These are phyloP conservation scores for Helotiales sp. DNA, from an alignment of 2,329 filamentous ascomycete genomes.

Conservation along the genomic window DNA sequence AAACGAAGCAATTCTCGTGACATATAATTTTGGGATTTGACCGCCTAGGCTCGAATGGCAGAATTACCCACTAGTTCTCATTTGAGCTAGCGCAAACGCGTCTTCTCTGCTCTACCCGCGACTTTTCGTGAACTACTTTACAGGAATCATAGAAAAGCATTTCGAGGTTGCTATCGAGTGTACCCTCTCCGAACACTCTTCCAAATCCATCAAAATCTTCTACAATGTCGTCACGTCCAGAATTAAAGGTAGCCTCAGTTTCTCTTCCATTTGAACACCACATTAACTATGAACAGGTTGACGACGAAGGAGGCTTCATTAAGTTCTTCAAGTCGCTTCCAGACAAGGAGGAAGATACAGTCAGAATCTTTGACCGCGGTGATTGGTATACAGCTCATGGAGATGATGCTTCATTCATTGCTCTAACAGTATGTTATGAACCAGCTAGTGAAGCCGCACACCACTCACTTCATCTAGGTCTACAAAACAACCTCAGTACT, in stretches of 20 bases:
- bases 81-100: constrained; percentile 17
- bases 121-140: constrained; percentile 13
- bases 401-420: constrained; percentile 81
- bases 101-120: constrained; percentile 3
- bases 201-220: neutral
- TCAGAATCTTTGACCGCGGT: constrained; percentile 89
- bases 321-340: constrained; percentile 91
- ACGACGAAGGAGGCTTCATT: constrained; percentile 97
- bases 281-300: constrained; percentile 59
- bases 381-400: constrained; percentile 97
- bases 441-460: neutral
- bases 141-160: neutral
- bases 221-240: constrained; percentile 69
- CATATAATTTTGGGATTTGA: constrained; percentile 1
- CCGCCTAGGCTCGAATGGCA: constrained; percentile 9
- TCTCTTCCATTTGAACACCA: neutral
- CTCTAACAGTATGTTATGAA: constrained; percentile 59
- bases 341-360: constrained; percentile 66
- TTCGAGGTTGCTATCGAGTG: neutral
- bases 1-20: constrained; percentile 15
- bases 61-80: neutral
- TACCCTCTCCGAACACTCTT: neutral
- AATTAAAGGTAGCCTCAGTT: constrained; percentile 59
- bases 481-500: constrained; percentile 98
- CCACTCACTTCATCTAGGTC: constrained; percentile 51